Base-by-base conservation (phyloP, 2,329 filamentous ascomycete genomes). In the Sclerotinia minor region DNA sequence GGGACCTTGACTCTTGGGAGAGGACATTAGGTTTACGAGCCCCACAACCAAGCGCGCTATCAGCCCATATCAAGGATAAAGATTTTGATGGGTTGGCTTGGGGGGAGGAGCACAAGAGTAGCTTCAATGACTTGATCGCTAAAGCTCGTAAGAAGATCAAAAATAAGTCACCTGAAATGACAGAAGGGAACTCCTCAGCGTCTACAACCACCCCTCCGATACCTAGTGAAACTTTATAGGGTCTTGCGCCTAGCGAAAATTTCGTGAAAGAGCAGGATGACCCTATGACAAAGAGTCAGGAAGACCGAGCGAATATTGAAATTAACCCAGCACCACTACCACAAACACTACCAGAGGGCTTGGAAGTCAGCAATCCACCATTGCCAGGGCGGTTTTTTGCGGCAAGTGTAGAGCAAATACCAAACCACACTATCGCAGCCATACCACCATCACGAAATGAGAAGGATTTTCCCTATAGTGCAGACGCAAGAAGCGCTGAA, bases 1-100 rank as follows among this genome's bases (percentile, higher is more conserved):
- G 85, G 19, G 94, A 98, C 69, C 78, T 99, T 17, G 90, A 94
- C 29, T 79, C 86, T 1, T 98, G 95, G 94, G 95, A 99, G 78
- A 85, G 88, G 55, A 94, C 91, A 0, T 88, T 96, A 71, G 92
- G 92, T 11, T 85, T 86, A 1, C 81, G 82, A 58, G 78, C 78
- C 21, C 77, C 76, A 26, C 79, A 76, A 15, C 79, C 79, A 5
- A 79, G 78, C 26, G 73, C 77, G 17, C 79, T 77, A 53, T 79
- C 70, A 70, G 79, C 78, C 65, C 84, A 80, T 80, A 85, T 98
- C 68, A 94, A 91, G 81, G 89, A 90, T 73, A 98, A 97, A 76
- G 91, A 95, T 69, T 98, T 98, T 76, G 92, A 97, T 76, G 88
- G 88, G 3, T 83, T 84, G 1, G 89, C 87, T 0, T 97, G 94